Conservation (phyloP, 2,329 filamentous ascomycete genomes). For the Stagonosporopsis rhizophila region DNA sequence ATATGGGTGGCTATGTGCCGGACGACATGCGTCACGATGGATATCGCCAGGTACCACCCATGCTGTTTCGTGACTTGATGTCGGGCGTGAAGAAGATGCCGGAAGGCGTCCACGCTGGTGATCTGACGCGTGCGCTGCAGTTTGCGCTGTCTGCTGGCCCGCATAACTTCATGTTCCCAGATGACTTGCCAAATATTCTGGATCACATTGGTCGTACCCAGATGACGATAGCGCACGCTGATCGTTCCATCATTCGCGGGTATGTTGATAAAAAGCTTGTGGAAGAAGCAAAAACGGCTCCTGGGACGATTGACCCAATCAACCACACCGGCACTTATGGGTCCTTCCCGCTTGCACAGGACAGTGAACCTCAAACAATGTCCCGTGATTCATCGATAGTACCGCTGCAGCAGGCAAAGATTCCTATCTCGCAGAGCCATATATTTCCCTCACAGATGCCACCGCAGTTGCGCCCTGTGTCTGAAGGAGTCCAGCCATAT, state of each 20-base stretch:
- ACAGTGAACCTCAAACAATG: not conserved
- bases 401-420: not conserved
- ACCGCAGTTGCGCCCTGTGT: not conserved
- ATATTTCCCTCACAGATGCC: not conserved
- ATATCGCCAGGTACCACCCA: conserved; percentile 6
- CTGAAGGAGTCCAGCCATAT: not conserved
- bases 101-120: conserved; percentile 25
- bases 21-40: not conserved
- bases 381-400: not conserved
- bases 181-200: conserved; percentile 28
- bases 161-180: conserved; percentile 27
- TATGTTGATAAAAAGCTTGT: not conserved
- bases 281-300: not conserved
- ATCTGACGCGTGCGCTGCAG: conserved; percentile 35
- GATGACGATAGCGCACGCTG: conserved; percentile 1
- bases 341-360: not conserved
- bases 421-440: not conserved
- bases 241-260: not conserved
- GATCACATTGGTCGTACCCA: conserved; percentile 12
- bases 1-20: conserved; percentile 16
- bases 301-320: not conserved
- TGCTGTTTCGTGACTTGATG: conserved; percentile 29
- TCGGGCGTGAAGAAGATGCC: conserved; percentile 32
- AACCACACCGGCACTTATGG: not conserved
- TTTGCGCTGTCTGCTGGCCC: conserved; percentile 22